Percentiles rank a stretch among this genome's conserved stretches.
These are phyloP conservation scores for Trametopsis cervina DNA, from an alignment of 768 basidiomycete species.

Conservation along the genomic window DNA sequence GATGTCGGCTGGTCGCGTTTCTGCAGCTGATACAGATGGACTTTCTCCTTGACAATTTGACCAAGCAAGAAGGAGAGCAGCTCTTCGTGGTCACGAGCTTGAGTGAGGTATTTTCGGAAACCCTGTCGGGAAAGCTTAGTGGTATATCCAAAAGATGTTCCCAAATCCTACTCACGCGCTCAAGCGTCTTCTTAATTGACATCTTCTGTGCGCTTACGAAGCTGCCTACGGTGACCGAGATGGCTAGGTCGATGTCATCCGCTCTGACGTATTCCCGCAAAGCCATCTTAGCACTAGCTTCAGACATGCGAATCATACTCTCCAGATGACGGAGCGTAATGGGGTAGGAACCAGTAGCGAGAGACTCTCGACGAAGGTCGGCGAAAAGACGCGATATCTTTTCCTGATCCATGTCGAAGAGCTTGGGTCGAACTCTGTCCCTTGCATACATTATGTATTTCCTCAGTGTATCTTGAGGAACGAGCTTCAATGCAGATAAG, in stretches of 20 bases:
- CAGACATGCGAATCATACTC: constrained; percentile 99
- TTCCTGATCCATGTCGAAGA: constrained; percentile 93
- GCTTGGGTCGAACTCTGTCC: constrained; percentile 86
- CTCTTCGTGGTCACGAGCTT: constrained; percentile 94
- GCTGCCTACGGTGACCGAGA: constrained; percentile 90
- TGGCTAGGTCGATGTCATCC: constrained; percentile 96
- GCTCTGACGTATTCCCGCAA: constrained; percentile 91
- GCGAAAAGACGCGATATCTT: constrained; percentile 92
- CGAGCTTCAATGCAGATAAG: constrained; percentile 67
- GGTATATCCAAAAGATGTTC: neutral
- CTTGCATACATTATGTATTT: constrained; percentile 99
- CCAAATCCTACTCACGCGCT: constrained; percentile 56
- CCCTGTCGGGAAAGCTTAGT: constrained; percentile 40
- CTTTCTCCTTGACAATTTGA: constrained; percentile 88
- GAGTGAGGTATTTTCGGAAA: constrained; percentile 96
- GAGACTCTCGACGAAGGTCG: constrained; percentile 91
- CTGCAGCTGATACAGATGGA: constrained; percentile 74
- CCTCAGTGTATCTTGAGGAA: constrained; percentile 90
- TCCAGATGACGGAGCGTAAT: constrained; percentile 97
- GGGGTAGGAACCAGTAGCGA: constrained; percentile 97
- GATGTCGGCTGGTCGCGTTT: constrained; percentile 70
- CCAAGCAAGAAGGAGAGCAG: constrained; percentile 91
- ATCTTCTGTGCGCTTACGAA: constrained; percentile 97
- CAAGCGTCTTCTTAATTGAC: constrained; percentile 96
- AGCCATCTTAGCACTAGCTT: constrained; percentile 98